phyloP scores from a whole-genome alignment of 78 protist genomes.

The Chrysochromulina tobinii region DNA sequence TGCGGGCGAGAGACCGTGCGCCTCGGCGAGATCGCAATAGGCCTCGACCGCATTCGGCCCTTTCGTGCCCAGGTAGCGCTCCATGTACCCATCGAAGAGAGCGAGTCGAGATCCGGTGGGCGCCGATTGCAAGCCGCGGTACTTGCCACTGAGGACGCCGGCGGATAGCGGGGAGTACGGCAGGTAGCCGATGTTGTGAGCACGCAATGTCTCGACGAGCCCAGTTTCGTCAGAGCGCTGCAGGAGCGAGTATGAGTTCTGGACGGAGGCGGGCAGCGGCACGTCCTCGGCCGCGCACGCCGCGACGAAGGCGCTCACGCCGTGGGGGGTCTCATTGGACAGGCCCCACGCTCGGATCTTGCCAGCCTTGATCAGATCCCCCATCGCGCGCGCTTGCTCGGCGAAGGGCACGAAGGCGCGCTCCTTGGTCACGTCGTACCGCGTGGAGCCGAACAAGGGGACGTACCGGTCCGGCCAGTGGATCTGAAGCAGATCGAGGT shows the following conservation, averaged over 20 bases:
- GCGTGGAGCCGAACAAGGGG: constrained; percentile 31
- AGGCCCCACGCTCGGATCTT: constrained; percentile 51
- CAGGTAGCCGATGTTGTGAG: neutral
- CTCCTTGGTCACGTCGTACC: constrained; percentile 8
- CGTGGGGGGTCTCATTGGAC: constrained; percentile 44
- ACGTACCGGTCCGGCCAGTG: constrained; percentile 61
- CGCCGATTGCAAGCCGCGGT: neutral
- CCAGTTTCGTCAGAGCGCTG: constrained; percentile 15
- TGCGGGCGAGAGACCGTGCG: constrained; percentile 27
- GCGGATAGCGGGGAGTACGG: constrained; percentile 33
- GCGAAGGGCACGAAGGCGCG: constrained; percentile 17
- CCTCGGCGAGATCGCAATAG: constrained; percentile 14
- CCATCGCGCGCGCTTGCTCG: constrained; percentile 47
- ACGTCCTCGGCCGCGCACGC: neutral
- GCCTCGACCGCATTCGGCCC: neutral
- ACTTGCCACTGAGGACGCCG: constrained; percentile 34
- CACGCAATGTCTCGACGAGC: constrained; percentile 18
- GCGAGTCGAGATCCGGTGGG: neutral
- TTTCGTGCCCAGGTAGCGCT: neutral
- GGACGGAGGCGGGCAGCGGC: constrained; percentile 36
- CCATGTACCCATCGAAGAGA: neutral
- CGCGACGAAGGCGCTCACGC: constrained; percentile 6
- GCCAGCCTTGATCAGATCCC: constrained; percentile 39
- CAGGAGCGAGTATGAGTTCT: constrained; percentile 38
- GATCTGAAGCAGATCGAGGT: constrained; percentile 63